phyloP scores from a whole-genome alignment of 2,329 filamentous ascomycete species.

The Fusarium drepaniforme region DNA sequence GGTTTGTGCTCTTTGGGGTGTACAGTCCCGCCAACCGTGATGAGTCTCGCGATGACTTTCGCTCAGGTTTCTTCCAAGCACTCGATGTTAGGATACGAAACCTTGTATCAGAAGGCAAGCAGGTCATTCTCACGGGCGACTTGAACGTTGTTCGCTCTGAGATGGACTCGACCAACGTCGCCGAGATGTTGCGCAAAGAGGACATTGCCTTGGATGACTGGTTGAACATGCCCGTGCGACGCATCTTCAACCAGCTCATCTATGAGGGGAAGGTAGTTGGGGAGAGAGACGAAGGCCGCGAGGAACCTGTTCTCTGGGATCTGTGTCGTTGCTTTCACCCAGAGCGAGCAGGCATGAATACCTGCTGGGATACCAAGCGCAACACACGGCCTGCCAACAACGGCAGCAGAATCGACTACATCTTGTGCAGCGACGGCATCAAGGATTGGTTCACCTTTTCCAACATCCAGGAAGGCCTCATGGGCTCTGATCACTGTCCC shows the following conservation, averaged over 20 bases:
- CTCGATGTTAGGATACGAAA: slow-evolving; percentile 90
- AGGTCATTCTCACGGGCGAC: slow-evolving; percentile 88
- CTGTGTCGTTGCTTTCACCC: slow-evolving; percentile 86
- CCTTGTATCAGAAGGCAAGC: slow-evolving; percentile 82
- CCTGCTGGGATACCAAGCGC: slow-evolving; percentile 95
- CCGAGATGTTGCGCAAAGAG: slow-evolving; percentile 79
- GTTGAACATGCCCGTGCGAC: slow-evolving; percentile 76
- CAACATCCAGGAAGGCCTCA: slow-evolving; percentile 92
- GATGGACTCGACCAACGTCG: slow-evolving; percentile 81
- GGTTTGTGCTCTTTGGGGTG: slow-evolving; percentile 92
- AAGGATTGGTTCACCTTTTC: slow-evolving; percentile 83
- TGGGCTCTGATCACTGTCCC: slow-evolving; percentile 97
- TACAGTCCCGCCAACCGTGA: slow-evolving; percentile 94
- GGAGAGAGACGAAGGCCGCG: slow-evolving; percentile 75
- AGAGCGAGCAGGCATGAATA: slow-evolving; percentile 89
- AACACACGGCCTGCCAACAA: slow-evolving; percentile 97
- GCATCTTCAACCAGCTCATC: slow-evolving; percentile 88
- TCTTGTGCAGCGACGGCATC: slow-evolving; percentile 85
- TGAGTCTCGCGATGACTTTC: slow-evolving; percentile 85
- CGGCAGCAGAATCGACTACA: slow-evolving; percentile 92
- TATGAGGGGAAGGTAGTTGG: slow-evolving; percentile 77
- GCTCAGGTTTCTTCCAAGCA: slow-evolving; percentile 81
- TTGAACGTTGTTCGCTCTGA: slow-evolving; percentile 81
- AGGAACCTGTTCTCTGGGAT: slow-evolving; percentile 83
- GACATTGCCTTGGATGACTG: slow-evolving; percentile 78